Conservation (phyloP, 129 eudicot species). For the Apium graveolens region DNA sequence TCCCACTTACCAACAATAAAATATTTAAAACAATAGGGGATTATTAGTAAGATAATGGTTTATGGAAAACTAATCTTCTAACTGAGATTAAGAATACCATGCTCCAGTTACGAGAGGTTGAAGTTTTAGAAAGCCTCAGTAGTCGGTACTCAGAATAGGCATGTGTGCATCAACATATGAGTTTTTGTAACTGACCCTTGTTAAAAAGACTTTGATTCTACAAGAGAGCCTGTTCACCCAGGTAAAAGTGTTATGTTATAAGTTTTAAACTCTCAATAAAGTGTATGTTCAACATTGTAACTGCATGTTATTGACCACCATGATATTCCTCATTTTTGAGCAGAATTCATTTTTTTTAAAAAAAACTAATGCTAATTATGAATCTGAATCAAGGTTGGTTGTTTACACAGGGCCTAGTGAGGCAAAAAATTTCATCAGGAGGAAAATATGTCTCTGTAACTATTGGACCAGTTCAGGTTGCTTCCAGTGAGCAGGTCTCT, state of each 20-base stretch:
- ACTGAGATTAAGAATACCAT: not conserved
- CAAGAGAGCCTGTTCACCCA: not conserved
- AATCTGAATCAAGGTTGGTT: not conserved
- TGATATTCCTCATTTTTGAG: not conserved
- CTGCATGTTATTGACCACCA: not conserved
- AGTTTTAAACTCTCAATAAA: not conserved
- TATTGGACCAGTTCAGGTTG: constrained; percentile 81
- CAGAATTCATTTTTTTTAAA: not conserved
- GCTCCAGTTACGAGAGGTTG: not conserved
- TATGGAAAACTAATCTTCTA: too few species aligned
- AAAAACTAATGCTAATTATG: not conserved
- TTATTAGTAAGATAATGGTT: too few species aligned
- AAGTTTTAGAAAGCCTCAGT: not conserved
- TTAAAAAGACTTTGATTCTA: not conserved
- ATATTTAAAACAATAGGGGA: not conserved
- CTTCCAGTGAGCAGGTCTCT: constrained; percentile 86
- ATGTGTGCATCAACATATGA: not conserved
- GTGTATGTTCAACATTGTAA: not conserved
- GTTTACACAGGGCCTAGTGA: constrained; percentile 61
- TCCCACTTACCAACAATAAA: too few species aligned
- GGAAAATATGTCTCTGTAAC: constrained; percentile 93
- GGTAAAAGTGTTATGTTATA: not conserved
- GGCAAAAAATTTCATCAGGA: constrained; percentile 68
- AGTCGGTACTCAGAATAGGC: not conserved
- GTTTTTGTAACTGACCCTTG: not conserved